phyloP scores from a whole-genome alignment of 345 rosid genomes.

The Populus davidiana region DNA sequence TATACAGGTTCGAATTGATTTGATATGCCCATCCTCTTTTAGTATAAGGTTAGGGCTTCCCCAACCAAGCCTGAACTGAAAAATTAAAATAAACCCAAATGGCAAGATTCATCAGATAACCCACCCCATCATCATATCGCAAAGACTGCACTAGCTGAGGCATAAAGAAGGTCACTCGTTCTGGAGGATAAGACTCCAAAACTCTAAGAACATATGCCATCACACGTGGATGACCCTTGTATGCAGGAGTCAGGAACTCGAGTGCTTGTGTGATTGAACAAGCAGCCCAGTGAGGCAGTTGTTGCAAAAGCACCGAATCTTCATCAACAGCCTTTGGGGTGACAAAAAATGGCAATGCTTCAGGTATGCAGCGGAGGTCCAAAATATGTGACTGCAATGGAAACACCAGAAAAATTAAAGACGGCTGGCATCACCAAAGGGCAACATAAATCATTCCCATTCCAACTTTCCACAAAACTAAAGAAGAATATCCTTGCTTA shows the following conservation, averaged over 20 bases:
- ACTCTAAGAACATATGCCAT: conserved; percentile 99
- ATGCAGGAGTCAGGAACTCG: conserved; percentile 88
- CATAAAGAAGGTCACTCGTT: conserved; percentile 92
- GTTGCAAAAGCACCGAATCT: conserved; percentile 89
- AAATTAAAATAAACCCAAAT: not conserved
- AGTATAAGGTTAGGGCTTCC: not conserved
- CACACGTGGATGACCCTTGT: conserved; percentile 97
- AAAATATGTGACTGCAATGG: conserved; percentile 66
- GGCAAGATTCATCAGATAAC: conserved; percentile 20
- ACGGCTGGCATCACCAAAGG: not conserved
- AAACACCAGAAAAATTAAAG: conserved; percentile 1
- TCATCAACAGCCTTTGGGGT: conserved; percentile 94
- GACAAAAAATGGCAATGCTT: conserved; percentile 96
- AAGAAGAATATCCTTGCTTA: not conserved
- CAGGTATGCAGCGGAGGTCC: conserved; percentile 79
- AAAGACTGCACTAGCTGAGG: conserved; percentile 97
- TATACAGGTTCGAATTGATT: not conserved
- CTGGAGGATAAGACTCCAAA: conserved; percentile 98
- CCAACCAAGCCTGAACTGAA: not conserved
- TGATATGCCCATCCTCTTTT: not conserved
- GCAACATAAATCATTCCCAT: not conserved
- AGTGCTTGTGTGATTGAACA: conserved; percentile 97
- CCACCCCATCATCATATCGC: conserved; percentile 87
- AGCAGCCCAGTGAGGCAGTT: conserved; percentile 99
- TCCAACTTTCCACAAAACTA: not conserved